A percentile compares a stretch with the other conserved stretches of the same genome.
Conservation (phyloP, 768 basidiomycete genomes). For the Dioszegia aurantiaca region DNA sequence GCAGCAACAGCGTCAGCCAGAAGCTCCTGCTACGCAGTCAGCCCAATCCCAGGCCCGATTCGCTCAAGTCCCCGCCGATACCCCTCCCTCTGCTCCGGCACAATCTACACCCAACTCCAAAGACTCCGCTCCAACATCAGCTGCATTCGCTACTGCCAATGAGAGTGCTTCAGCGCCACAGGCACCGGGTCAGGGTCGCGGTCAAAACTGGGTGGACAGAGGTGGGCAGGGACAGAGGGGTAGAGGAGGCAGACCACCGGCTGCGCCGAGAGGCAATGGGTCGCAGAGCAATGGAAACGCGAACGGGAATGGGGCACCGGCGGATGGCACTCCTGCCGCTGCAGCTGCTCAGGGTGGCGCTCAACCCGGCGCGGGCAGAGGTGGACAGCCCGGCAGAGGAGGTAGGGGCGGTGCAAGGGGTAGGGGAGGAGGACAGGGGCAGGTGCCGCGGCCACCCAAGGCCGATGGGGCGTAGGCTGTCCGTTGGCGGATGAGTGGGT, state of each 20-base stretch:
- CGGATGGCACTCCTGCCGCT: neutral
- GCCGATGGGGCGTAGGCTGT: neutral
- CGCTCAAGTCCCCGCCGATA: neutral
- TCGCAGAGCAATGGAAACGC: neutral
- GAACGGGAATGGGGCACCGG: slow-evolving; percentile 1
- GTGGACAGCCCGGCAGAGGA: slow-evolving; percentile 16
- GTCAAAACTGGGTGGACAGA: neutral
- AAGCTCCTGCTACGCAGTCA: neutral
- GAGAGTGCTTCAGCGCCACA: neutral
- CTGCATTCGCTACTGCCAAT: neutral
- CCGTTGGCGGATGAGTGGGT: slow-evolving; percentile 13
- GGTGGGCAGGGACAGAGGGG: neutral
- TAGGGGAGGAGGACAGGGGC: slow-evolving; percentile 5
- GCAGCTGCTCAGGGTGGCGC: neutral
- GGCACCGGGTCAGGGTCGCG: neutral
- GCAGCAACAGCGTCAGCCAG: neutral
- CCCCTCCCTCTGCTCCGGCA: neutral
- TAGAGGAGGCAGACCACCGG: slow-evolving; percentile 1
- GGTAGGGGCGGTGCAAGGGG: slow-evolving; percentile 14
- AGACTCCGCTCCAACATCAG: neutral
- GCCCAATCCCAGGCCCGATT: slow-evolving; percentile 1
- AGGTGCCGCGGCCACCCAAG: neutral
- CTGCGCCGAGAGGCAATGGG: slow-evolving; percentile 5
- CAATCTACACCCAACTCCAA: slow-evolving; percentile 8
- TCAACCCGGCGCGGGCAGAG: slow-evolving; percentile 6